Percentiles rank a stretch among this genome's conserved stretches.
Evolutionary conservation across 768 basidiomycete species (phyloP).

Genomic region (Termitomyces sp.): DNA sequence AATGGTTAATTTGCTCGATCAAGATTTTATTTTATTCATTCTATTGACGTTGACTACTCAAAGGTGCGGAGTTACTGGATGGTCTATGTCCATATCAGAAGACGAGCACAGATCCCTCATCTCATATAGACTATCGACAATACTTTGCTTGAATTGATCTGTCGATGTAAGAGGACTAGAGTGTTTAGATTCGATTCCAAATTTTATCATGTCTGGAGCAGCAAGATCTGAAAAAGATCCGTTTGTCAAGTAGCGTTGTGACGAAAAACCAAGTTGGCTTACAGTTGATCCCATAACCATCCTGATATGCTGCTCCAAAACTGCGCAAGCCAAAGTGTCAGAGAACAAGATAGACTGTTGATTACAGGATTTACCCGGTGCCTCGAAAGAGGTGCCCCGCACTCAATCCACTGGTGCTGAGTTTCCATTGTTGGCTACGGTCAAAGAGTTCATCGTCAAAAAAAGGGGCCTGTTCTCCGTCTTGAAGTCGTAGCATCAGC

Average conservation of each 20-base stretch:
- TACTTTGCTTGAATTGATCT: constrained; percentile 51
- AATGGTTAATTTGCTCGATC: constrained; percentile 2
- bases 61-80: constrained; percentile 23
- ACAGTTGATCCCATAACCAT: constrained; percentile 97
- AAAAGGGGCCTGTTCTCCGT: constrained; percentile 53
- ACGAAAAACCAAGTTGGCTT: constrained; percentile 24
- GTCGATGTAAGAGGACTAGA: constrained; percentile 72
- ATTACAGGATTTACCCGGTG: constrained; percentile 54
- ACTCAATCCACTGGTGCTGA: constrained; percentile 87
- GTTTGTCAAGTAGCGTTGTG: background rate
- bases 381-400: constrained; percentile 84
- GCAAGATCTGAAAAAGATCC: constrained; percentile 58
- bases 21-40: too few species aligned
- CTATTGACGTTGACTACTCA: constrained; percentile 11
- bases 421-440: constrained; percentile 76
- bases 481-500: constrained; percentile 49
- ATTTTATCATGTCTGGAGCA: constrained; percentile 75
- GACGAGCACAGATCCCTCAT: constrained; percentile 55
- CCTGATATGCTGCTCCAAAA: constrained; percentile 75
- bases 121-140: constrained; percentile 60
- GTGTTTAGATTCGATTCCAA: constrained; percentile 89
- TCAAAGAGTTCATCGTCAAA: constrained; percentile 78
- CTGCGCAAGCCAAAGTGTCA: constrained; percentile 23
- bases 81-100: constrained; percentile 17
- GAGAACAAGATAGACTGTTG: background rate